A percentile compares a stretch with the other conserved stretches of the same genome.
These are phyloP conservation scores for Hymenotorrendiella dingleyae DNA, from an alignment of 2,329 filamentous ascomycete species.

Conservation along the genomic window DNA sequence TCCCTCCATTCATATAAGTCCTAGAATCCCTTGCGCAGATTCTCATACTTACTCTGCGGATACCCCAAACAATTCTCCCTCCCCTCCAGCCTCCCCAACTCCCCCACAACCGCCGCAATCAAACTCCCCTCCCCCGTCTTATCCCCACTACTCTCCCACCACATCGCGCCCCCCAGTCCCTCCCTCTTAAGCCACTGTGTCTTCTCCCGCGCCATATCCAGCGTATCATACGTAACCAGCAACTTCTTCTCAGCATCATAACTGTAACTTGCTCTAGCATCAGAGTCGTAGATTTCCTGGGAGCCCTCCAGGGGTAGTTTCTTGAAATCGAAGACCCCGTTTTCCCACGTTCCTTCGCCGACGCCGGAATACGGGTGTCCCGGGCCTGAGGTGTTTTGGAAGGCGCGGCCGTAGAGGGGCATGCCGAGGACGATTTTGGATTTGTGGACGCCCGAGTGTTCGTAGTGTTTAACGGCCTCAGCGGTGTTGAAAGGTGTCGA, in stretches of 20 bases:
- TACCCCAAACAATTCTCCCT: slow-evolving; percentile 56
- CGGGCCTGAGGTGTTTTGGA: slow-evolving; percentile 69
- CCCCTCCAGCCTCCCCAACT: slow-evolving; percentile 48
- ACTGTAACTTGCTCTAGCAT: slow-evolving; percentile 67
- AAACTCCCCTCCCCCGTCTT: slow-evolving; percentile 60
- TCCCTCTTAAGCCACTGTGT: slow-evolving; percentile 61
- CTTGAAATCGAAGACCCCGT: slow-evolving; percentile 85
- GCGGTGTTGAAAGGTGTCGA: slow-evolving; percentile 75
- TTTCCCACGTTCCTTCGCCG: slow-evolving; percentile 78
- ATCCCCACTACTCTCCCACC: slow-evolving; percentile 78
- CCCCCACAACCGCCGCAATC: slow-evolving; percentile 57
- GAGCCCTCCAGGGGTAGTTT: slow-evolving; percentile 65
- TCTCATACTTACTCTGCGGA: slow-evolving; percentile 65
- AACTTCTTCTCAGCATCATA: slow-evolving; percentile 58
- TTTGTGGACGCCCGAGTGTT: slow-evolving; percentile 53
- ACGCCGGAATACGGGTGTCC: slow-evolving; percentile 65
- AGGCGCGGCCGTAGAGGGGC: slow-evolving; percentile 86
- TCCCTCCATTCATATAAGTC: too few relatives aligned
- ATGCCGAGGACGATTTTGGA: slow-evolving; percentile 83
- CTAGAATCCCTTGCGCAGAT: slow-evolving; percentile 54
- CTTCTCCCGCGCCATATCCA: slow-evolving; percentile 62
- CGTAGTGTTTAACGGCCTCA: slow-evolving; percentile 66
- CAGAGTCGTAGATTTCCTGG: slow-evolving; percentile 56
- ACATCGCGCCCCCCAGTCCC: slow-evolving; percentile 85
- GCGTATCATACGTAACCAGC: slow-evolving; percentile 77